Evolutionary conservation across 805 yeast species (phyloP).

Genomic region (Kuraishia hungarica): DNA sequence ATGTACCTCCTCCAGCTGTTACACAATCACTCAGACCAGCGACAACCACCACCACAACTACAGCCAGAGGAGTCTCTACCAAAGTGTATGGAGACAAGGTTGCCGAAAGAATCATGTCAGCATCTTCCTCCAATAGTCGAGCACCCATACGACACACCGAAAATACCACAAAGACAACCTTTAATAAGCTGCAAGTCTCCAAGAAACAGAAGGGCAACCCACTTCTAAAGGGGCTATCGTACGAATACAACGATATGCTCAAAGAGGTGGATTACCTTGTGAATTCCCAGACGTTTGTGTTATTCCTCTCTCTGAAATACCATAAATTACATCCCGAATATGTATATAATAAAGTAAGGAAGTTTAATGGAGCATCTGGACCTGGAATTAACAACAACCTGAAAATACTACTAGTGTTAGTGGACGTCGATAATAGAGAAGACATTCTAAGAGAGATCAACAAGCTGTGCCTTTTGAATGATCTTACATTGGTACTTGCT

Average conservation of each 20-base stretch:
- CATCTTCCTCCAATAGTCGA: neutral
- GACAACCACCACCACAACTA: neutral
- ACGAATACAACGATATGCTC: conserved; percentile 41
- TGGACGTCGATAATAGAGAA: conserved; percentile 54
- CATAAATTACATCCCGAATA: conserved; percentile 75
- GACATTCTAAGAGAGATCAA: conserved; percentile 38
- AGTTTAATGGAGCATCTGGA: conserved; percentile 10
- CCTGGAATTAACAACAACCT: conserved; percentile 28
- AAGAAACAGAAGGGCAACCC: conserved; percentile 71
- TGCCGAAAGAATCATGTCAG: neutral
- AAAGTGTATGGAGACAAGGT: neutral
- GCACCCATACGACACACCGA: neutral
- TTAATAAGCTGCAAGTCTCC: conserved; percentile 42
- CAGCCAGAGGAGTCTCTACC: neutral
- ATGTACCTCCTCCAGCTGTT: neutral
- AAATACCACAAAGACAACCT: conserved; percentile 2
- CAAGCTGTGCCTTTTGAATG: conserved; percentile 40
- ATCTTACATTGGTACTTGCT: conserved; percentile 38
- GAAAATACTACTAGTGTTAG: conserved; percentile 51
- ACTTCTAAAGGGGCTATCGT: conserved; percentile 42
- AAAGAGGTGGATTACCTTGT: conserved; percentile 58
- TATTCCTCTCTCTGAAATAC: conserved; percentile 62
- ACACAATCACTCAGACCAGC: neutral
- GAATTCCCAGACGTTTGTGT: conserved; percentile 42
- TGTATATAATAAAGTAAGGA: conserved; percentile 46